A percentile compares a stretch with the other conserved stretches of the same genome.
phyloP scores from a whole-genome alignment of 768 basidiomycete genomes.

The Termitomyces titanicus region DNA sequence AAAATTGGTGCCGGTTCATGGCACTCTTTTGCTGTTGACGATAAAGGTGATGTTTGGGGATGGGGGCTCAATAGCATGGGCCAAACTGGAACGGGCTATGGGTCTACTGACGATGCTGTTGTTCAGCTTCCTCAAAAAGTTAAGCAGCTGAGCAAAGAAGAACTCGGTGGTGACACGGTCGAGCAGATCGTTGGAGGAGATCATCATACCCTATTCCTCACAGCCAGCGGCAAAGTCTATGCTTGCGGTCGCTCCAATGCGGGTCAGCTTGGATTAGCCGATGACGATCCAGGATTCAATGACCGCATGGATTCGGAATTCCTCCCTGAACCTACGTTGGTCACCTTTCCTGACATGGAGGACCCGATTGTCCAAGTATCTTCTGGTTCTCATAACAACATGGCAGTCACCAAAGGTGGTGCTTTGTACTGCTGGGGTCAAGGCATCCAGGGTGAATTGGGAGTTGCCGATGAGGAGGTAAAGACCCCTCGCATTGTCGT shows the following conservation, averaged over 20 bases:
- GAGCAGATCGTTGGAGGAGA: conserved; percentile 79
- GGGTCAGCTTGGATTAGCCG: conserved; percentile 75
- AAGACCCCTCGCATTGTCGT: conserved; percentile 65
- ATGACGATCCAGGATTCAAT: conserved; percentile 66
- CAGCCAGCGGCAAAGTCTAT: conserved; percentile 78
- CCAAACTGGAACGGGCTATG: conserved; percentile 64
- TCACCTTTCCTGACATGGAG: conserved; percentile 58
- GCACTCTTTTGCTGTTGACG: conserved; percentile 89
- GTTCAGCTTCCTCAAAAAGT: conserved; percentile 65
- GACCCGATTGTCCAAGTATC: conserved; percentile 67
- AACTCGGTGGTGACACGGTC: conserved; percentile 58
- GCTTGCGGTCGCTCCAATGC: conserved; percentile 84
- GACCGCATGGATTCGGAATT: conserved; percentile 54
- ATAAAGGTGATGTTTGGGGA: conserved; percentile 79
- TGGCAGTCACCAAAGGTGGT: conserved; percentile 64
- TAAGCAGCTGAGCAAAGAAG: conserved; percentile 55
- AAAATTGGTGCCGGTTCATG: conserved; percentile 77
- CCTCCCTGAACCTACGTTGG: conserved; percentile 59
- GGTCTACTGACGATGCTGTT: conserved; percentile 42
- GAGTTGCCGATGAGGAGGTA: conserved; percentile 55
- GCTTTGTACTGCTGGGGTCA: conserved; percentile 77
- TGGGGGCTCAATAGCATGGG: conserved; percentile 97
- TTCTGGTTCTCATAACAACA: conserved; percentile 68
- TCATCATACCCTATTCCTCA: conserved; percentile 89
- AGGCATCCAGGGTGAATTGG: conserved; percentile 75